These are phyloP conservation scores for Cyberlindnera xylosilytica DNA, from an alignment of 805 yeast genomes.

Conservation along the genomic window DNA sequence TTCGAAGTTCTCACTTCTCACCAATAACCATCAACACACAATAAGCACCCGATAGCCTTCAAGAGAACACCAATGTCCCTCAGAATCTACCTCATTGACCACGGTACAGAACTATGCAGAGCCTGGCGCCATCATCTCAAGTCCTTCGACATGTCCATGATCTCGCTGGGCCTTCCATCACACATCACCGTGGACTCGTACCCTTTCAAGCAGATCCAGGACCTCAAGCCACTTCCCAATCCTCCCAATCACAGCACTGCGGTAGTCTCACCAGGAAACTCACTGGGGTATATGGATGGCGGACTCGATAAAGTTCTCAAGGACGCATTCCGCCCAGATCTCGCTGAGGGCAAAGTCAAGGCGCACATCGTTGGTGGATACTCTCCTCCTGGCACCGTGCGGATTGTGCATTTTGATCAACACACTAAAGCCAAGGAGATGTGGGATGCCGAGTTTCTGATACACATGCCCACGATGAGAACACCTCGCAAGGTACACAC, in stretches of 20 bases:
- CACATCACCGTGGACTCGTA: not conserved
- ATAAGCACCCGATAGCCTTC: too few species aligned
- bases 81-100: slow-evolving; percentile 1
- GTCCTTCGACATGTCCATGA: slow-evolving; percentile 2
- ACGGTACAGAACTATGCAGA: not conserved
- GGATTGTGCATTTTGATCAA: slow-evolving; percentile 1
- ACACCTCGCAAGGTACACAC: slow-evolving; percentile 27
- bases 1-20: too few species aligned
- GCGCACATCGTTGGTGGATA: slow-evolving; percentile 22
- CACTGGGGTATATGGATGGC: slow-evolving; percentile 38
- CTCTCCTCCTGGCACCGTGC: slow-evolving; percentile 20
- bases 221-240: not conserved
- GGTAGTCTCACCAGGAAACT: slow-evolving; percentile 41
- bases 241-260: slow-evolving; percentile 15
- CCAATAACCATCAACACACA: too few species aligned
- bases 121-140: slow-evolving; percentile 2
- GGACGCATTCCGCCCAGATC: slow-evolving; percentile 18
- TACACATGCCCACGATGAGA: slow-evolving; percentile 41
- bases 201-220: slow-evolving; percentile 1
- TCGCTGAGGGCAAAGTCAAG: slow-evolving; percentile 26
- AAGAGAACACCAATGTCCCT: too few species aligned
- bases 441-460: slow-evolving; percentile 28
- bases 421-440: slow-evolving; percentile 23
- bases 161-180: not conserved
- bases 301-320: slow-evolving; percentile 39